Evolutionary conservation across 1,139 yeast species (phyloP), one percentile per base, ranked within the genome.

Genomic region (Yamadazyma diospyri): DNA sequence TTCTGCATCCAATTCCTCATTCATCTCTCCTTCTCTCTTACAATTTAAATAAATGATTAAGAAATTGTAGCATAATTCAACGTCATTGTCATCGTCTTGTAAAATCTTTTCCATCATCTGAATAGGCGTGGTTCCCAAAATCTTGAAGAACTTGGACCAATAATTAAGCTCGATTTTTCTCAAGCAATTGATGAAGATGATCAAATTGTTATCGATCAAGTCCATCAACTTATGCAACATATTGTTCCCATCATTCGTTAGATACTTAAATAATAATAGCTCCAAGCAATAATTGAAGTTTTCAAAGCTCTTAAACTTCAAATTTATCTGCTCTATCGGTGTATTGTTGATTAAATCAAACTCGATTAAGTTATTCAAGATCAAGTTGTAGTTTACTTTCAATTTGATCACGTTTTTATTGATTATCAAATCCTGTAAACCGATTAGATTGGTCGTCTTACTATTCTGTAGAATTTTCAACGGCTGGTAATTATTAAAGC

Each of bases 101-200:
- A 69, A 57, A 13, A 69, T 46, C 22, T 60, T 49, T 26, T 53
- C 49, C 74, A 69, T 68, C 39, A 64, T 64, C 18, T 55, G 55
- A 4, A 55, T 50, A 1, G 73, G 74, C 0, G 69, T 62, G 5
- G 61, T 57, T 11, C 59, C 46, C 28, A 68, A 47, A 3, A 55
- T 50, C 9, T 47, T 45, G 36, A 69, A 69, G 41, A 68, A 68
- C 20, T 46, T 48, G 11, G 51, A 40, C 75, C 75, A 69, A 39
- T 61, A 61, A 11, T 51, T 57, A 25, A 61, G 57, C 42, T 69
- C 75, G 19, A 69, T 65, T 36, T 69, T 69, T 15, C 75, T 45
- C 34, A 69, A 54, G 42, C 72, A 69, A 34, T 65, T 65, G 26
- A 68, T 63, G 38, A 57, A 65, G 11, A 68, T 58, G 9, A 49